Evolutionary conservation across 495 filamentous ascomycete genomes (phyloP).

Genomic region (Rusavskia elegans): DNA sequence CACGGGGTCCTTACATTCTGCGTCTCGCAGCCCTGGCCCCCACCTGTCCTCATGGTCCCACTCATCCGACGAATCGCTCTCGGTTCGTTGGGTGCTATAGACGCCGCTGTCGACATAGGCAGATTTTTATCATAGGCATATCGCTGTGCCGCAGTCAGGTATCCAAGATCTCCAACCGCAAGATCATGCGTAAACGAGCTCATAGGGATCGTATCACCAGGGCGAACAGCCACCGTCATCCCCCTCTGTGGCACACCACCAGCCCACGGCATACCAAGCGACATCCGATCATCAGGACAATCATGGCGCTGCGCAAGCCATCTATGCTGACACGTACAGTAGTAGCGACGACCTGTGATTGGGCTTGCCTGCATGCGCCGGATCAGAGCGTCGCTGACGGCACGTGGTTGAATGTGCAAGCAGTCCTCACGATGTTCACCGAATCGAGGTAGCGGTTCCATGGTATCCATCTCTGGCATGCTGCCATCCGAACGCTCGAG

Average conservation of each 20-base stretch:
- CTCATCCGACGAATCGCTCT: no score
- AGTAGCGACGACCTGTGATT: background rate
- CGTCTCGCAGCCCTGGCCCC: background rate
- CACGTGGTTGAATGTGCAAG: background rate
- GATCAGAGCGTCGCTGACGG: background rate
- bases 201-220: background rate
- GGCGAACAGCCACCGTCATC: background rate
- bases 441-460: background rate
- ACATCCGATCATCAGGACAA: background rate
- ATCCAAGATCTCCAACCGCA: background rate
- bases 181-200: background rate
- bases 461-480: background rate
- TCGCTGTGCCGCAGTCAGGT: background rate
- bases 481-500: conserved; percentile 2
- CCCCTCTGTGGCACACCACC: background rate
- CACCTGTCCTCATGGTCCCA: no score
- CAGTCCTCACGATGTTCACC: background rate
- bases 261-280: background rate
- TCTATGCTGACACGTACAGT: background rate
- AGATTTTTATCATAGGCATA: background rate
- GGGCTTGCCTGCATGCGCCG: background rate
- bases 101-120: background rate
- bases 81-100: no score
- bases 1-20: background rate
- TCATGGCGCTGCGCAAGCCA: background rate